These are phyloP conservation scores for Thecaphora thlaspeos DNA, from an alignment of 1,284 basidiomycete genomes.

Conservation along the genomic window DNA sequence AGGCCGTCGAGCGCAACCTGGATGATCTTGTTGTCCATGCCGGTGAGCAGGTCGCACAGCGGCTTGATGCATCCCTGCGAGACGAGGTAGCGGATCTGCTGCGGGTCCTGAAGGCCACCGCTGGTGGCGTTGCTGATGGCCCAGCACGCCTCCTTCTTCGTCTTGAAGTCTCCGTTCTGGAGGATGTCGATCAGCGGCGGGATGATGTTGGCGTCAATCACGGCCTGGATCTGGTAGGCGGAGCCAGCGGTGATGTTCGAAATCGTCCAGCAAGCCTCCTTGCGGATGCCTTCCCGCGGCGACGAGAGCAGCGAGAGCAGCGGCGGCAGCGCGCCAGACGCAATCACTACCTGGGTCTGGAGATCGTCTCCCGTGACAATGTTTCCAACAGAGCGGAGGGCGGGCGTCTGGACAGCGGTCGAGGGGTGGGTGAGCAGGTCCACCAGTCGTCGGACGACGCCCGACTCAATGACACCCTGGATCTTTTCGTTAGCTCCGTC, in stretches of 20 bases:
- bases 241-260: conserved; percentile 98
- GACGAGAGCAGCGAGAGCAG: conserved; percentile 87
- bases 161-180: conserved; percentile 97
- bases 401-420: conserved; percentile 97
- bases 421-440: conserved; percentile 94
- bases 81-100: conserved; percentile 97
- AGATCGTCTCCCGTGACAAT: conserved; percentile 98
- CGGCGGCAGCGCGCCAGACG: conserved; percentile 89
- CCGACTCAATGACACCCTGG: conserved; percentile 97
- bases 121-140: conserved; percentile 99
- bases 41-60: conserved; percentile 88
- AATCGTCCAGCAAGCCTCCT: conserved; percentile 99
- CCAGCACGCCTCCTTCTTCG: conserved; percentile 99
- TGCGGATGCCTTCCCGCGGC: conserved; percentile 88
- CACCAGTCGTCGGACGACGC: conserved; percentile 93
- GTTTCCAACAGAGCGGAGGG: conserved; percentile 94
- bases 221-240: conserved; percentile 88
- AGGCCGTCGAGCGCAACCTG: conserved; percentile 95
- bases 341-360: conserved; percentile 97
- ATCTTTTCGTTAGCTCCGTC: conserved; percentile 99
- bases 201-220: conserved; percentile 74
- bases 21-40: conserved; percentile 99
- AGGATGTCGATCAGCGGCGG: conserved; percentile 98
- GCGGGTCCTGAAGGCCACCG: conserved; percentile 92
- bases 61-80: conserved; percentile 98